Base-by-base conservation (phyloP, 352 stramenopile species). In the Pythium oligandrum region DNA sequence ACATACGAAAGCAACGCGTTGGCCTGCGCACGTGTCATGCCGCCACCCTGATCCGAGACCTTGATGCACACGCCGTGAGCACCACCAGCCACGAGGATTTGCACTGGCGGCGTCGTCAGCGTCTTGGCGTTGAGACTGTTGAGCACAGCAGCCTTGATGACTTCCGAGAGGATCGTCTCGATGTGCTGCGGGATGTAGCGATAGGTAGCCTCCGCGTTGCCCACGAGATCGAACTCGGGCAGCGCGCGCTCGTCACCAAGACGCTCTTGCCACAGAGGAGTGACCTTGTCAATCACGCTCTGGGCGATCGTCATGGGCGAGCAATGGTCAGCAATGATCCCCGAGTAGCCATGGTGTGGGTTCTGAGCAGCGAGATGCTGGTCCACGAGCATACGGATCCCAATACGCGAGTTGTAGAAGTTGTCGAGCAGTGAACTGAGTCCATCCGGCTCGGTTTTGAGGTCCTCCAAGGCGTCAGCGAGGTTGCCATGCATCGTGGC, bases 361-460 rank as follows among this genome's bases (percentile, higher is more conserved):
- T 70, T 81, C 62, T 89, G 78, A 26, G 76, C 72, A 0, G 79
- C 82, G 2, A 87, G 5, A 55, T 93, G 82, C 57, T 93, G 82
- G 59, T 93, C 82, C 64, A 90, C 71, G 44, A 93, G 74, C 78
- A 87, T 90, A 45, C 82, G 79, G 48, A 90, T 89, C 52, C 79
- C 73, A 49, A 93, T 93, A 37, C 82, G 75, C 35, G 82, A 93
- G 64, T 87, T 88, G 66, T 93, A 93, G 48, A 93, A 90, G 50
- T 75, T 74, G 52, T 90, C 79, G 37, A 93, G 78, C 42, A 79
- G 79, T n/a, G 71, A 64, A 34, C 63, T 77, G 3, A 89, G 63
- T 0, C 72, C 78, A 37, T 78, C 57, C 0, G 75, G 82, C 46
- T 89, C 73, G 55, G 75, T 75, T 33, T 71, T 63, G 11, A 90